Conservation (phyloP, 345 rosid genomes). For the Lagerstroemia speciosa region DNA sequence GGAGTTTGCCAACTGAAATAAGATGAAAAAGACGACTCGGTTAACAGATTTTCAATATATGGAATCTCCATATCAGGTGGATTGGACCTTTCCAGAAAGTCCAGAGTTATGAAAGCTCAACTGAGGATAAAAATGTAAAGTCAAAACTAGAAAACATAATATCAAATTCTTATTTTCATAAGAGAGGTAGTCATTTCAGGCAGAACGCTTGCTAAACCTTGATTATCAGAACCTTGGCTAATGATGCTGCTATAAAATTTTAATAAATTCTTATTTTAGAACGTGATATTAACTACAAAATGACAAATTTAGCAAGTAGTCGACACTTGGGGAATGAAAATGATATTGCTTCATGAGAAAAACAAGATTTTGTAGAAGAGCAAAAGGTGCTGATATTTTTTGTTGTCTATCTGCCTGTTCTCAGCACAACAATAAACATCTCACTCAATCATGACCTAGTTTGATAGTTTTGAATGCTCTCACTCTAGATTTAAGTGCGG, state of each 20-base stretch:
- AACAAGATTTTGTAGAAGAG: not conserved
- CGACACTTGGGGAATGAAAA: not conserved
- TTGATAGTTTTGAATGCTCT: constrained; percentile 17
- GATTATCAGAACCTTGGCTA: not conserved
- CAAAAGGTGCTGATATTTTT: not conserved
- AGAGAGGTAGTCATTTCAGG: not conserved
- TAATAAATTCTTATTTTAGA: not conserved
- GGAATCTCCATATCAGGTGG: not conserved
- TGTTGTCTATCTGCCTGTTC: too few relatives aligned
- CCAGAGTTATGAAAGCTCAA: not conserved
- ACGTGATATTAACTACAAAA: not conserved
- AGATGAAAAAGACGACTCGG: constrained; percentile 5
- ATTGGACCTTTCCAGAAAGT: too few relatives aligned
- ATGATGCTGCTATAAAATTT: not conserved
- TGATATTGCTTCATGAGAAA: not conserved
- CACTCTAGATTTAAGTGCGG: constrained; percentile 75
- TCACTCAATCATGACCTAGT: not conserved
- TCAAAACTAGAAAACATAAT: not conserved
- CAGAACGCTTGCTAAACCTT: not conserved
- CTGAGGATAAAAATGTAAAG: not conserved
- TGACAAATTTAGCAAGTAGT: not conserved
- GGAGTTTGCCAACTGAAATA: constrained; percentile 59
- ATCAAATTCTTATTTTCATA: not conserved
- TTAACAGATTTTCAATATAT: not conserved
- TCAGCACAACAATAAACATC: not conserved